Evolutionary conservation across 306 rosid species (phyloP).

Genomic region (Prunus fruticosa): DNA sequence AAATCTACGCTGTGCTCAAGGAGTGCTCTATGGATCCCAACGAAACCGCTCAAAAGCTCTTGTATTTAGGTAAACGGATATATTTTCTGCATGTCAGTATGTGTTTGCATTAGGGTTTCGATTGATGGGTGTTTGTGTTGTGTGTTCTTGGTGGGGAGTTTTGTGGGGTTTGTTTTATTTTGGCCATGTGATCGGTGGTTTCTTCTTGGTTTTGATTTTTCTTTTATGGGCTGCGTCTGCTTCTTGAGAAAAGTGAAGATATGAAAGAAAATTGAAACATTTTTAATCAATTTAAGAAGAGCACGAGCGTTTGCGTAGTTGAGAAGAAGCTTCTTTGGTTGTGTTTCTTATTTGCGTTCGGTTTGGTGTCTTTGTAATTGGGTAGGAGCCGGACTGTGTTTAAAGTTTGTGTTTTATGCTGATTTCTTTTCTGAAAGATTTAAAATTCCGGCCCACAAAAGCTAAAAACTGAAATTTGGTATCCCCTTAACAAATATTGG

Average conservation of each 20-base stretch:
- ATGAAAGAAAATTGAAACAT: conserved; percentile 9
- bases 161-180: conserved; percentile 1
- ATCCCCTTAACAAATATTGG: not conserved
- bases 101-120: conserved; percentile 15
- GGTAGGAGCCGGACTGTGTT: not conserved
- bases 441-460: not conserved
- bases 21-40: conserved; percentile 90
- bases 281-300: conserved; percentile 15
- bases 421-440: not conserved
- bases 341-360: not conserved
- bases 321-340: conserved; percentile 10
- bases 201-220: conserved; percentile 26
- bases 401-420: not conserved
- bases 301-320: conserved; percentile 5
- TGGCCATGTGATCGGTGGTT: conserved; percentile 29
- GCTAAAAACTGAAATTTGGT: not conserved
- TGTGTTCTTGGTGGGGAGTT: not conserved
- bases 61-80: conserved; percentile 29
- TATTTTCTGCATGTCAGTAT: not conserved
- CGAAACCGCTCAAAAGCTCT: conserved; percentile 76
- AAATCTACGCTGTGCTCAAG: conserved; percentile 63
- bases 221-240: conserved; percentile 10
- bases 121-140: conserved; percentile 3
- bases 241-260: not conserved
- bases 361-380: conserved; percentile 4